A percentile compares a stretch with the other conserved stretches of the same genome.
These are phyloP conservation scores for Astrephomene gubernaculifera DNA, from an alignment of 139 green algal genomes.

Conservation along the genomic window DNA sequence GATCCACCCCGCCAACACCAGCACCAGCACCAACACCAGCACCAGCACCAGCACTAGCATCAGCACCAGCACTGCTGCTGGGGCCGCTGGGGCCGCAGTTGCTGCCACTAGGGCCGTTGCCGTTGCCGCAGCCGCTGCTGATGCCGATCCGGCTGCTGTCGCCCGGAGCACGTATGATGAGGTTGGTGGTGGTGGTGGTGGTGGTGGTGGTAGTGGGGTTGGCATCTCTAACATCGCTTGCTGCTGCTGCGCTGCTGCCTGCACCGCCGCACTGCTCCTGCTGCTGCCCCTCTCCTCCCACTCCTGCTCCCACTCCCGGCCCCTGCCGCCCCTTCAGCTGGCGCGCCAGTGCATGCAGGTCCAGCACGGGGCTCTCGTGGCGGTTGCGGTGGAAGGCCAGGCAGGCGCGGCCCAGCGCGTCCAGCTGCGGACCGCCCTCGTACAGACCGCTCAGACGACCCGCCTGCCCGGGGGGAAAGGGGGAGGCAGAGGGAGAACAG, in stretches of 20 bases:
- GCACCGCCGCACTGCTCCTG: too few species aligned
- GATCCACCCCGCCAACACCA: background rate
- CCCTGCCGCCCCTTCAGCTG: background rate
- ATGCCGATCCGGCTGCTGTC: background rate
- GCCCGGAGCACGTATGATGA: too few species aligned
- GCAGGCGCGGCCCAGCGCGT: conserved; percentile 4
- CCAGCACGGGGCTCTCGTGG: conserved; percentile 29
- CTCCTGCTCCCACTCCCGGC: too few species aligned
- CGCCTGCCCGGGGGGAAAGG: too few species aligned
- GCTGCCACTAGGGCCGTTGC: background rate
- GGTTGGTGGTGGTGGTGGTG: too few species aligned
- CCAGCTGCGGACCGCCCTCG: conserved; percentile 14
- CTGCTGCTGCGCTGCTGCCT: conserved; percentile 2
- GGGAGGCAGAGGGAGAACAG: too few species aligned
- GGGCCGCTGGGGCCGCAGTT: background rate
- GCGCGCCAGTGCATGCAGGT: conserved; percentile 14
- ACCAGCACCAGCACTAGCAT: too few species aligned
- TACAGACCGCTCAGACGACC: conserved; percentile 40
- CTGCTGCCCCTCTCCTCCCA: too few species aligned
- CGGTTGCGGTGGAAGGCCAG: conserved; percentile 18
- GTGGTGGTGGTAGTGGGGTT: background rate
- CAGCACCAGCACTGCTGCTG: background rate
- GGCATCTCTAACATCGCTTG: background rate
- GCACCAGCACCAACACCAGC: too few species aligned
- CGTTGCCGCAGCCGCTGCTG: background rate